phyloP scores from a whole-genome alignment of 2,329 filamentous ascomycete species.

The Hymenoscyphus repandus region DNA sequence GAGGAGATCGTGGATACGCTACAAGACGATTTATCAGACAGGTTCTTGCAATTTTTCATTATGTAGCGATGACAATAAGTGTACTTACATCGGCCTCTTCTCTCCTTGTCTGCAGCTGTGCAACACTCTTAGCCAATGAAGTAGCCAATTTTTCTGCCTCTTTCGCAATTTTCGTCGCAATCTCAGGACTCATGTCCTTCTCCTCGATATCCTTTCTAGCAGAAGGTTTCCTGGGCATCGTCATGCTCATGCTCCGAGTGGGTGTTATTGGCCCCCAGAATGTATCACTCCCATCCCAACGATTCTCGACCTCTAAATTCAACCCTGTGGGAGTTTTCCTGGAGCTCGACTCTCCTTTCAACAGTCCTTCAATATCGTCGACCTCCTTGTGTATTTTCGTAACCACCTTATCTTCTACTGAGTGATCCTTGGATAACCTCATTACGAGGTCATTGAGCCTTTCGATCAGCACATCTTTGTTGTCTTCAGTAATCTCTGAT shows the following conservation, averaged over 20 bases:
- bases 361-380: conserved; percentile 33
- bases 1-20: conserved; percentile 59
- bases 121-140: conserved; percentile 45
- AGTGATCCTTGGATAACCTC: conserved; percentile 26
- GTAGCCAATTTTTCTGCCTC: conserved; percentile 43
- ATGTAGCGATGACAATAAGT: conserved; percentile 3
- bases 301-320: not conserved
- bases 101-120: conserved; percentile 47
- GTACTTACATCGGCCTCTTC: conserved; percentile 53
- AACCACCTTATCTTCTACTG: conserved; percentile 27
- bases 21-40: conserved; percentile 3
- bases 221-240: conserved; percentile 7
- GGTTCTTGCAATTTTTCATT: not conserved
- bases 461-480: conserved; percentile 30
- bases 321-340: not conserved
- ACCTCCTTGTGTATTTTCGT: conserved; percentile 33
- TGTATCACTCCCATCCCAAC: conserved; percentile 5
- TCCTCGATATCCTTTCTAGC: not conserved
- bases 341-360: conserved; percentile 15
- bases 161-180: conserved; percentile 33
- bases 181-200: conserved; percentile 20
- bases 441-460: conserved; percentile 32
- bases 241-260: conserved; percentile 16
- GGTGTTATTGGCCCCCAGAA: conserved; percentile 26
- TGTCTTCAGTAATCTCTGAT: conserved; percentile 24